Conservation (phyloP, 2,329 filamentous ascomycete genomes). For the Alternaria burnsii region DNA sequence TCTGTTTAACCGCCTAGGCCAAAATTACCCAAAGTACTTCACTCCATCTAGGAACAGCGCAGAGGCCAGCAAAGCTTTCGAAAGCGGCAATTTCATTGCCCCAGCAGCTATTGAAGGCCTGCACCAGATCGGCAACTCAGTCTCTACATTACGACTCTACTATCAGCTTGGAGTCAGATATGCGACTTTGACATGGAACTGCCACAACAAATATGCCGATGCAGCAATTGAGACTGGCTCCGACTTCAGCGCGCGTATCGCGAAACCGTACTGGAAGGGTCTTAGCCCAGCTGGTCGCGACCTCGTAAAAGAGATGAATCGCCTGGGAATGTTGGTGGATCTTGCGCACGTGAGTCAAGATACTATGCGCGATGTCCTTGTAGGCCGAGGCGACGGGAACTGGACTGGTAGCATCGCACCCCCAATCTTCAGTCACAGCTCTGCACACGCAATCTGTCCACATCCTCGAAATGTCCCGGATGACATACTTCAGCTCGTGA, state of each 20-base stretch:
- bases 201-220: conserved; percentile 89
- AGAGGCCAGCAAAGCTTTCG: conserved; percentile 66
- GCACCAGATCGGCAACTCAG: conserved; percentile 90
- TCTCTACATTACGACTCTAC: conserved; percentile 77
- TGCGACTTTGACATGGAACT: conserved; percentile 90
- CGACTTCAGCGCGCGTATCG: conserved; percentile 50
- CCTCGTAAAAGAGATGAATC: conserved; percentile 89
- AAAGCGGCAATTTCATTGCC: conserved; percentile 46
- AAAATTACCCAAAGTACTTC: conserved; percentile 73
- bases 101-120: conserved; percentile 66
- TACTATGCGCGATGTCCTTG: conserved; percentile 85
- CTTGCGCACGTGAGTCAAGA: conserved; percentile 79
- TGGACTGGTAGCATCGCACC: conserved; percentile 81
- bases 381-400: conserved; percentile 56
- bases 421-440: conserved; percentile 89
- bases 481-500: conserved; percentile 79
- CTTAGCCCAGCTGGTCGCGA: conserved; percentile 74
- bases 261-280: conserved; percentile 72
- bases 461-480: conserved; percentile 93
- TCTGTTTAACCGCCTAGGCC: conserved; percentile 70
- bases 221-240: conserved; percentile 71
- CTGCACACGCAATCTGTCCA: conserved; percentile 79
- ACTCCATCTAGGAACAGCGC: conserved; percentile 68
- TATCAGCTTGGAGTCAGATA: conserved; percentile 84
- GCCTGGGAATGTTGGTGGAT: conserved; percentile 93